phyloP scores from a whole-genome alignment of 164 flowering plant species.

The Cinnamomum chago region DNA sequence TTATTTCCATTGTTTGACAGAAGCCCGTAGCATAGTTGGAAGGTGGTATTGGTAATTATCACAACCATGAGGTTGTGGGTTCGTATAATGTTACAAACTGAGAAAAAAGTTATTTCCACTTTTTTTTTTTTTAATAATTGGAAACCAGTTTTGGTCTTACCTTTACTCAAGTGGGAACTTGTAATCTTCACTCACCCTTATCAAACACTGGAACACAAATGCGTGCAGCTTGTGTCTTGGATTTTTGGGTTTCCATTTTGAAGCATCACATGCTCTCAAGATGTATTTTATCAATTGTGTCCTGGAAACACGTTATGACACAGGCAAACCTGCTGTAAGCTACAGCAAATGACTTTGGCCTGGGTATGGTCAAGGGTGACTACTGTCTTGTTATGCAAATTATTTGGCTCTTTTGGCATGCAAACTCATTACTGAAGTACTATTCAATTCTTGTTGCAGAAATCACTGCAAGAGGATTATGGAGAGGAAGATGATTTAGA shows the following conservation, averaged over 20 bases:
- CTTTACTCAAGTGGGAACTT: no score
- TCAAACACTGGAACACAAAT: no score
- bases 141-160: no score
- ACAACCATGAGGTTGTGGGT: background rate
- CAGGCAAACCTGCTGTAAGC: background rate
- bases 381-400: background rate
- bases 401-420: background rate
- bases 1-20: no score
- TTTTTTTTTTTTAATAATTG: no score
- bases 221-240: no score
- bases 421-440: background rate
- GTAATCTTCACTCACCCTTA: no score
- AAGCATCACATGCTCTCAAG: background rate
- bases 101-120: no score
- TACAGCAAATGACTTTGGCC: background rate
- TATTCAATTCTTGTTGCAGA: slow-evolving; percentile 16
- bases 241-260: no score
- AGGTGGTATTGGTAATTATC: no score
- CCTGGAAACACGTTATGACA: background rate
- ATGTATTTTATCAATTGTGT: background rate
- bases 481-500: slow-evolving; percentile 43
- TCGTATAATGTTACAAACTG: background rate
- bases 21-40: no score
- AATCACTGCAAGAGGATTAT: slow-evolving; percentile 11
- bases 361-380: background rate